A percentile compares a stretch with the other conserved stretches of the same genome.
Evolutionary conservation across 2,329 filamentous ascomycete species (phyloP).

Genomic region (Fonsecaea erecta): DNA sequence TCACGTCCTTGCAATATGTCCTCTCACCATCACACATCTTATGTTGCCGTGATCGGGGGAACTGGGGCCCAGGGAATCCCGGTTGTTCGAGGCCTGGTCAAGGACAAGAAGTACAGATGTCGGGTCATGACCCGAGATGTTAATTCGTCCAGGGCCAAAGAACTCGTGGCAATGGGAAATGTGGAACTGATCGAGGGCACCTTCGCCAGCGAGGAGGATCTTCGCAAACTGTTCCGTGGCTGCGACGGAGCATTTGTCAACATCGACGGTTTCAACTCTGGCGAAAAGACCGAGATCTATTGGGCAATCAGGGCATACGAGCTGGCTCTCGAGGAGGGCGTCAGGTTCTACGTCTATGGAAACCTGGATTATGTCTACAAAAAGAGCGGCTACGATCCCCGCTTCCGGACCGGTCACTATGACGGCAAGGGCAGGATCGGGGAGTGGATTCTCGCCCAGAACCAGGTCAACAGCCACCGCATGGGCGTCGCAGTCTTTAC

Average conservation of each 20-base stretch:
- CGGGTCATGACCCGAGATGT: conserved; percentile 56
- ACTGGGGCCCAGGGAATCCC: conserved; percentile 60
- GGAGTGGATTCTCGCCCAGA: conserved; percentile 54
- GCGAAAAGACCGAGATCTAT: conserved; percentile 58
- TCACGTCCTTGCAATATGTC: conserved; percentile 24
- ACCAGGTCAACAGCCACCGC: conserved; percentile 39
- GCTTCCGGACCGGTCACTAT: conserved; percentile 56
- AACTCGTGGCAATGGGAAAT: conserved; percentile 51
- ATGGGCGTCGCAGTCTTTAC: conserved; percentile 37
- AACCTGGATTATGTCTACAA: conserved; percentile 58
- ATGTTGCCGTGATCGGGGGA: conserved; percentile 51
- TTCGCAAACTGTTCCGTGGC: conserved; percentile 52
- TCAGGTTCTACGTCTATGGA: conserved; percentile 54
- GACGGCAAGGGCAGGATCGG: conserved; percentile 54
- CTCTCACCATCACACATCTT: conserved; percentile 24
- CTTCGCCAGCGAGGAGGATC: conserved; percentile 52
- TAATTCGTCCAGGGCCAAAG: conserved; percentile 48
- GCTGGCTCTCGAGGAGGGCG: conserved; percentile 43
- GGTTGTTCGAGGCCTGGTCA: conserved; percentile 50
- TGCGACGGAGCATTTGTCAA: conserved; percentile 60
- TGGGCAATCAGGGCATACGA: conserved; percentile 49
- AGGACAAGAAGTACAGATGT: conserved; percentile 47
- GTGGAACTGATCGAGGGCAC: conserved; percentile 56
- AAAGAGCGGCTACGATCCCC: conserved; percentile 53
- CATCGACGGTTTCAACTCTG: conserved; percentile 59